Evolutionary conservation across 805 yeast species (phyloP), one percentile per base, ranked within the genome.

Genomic region (Saccharomycopsis sp.): DNA sequence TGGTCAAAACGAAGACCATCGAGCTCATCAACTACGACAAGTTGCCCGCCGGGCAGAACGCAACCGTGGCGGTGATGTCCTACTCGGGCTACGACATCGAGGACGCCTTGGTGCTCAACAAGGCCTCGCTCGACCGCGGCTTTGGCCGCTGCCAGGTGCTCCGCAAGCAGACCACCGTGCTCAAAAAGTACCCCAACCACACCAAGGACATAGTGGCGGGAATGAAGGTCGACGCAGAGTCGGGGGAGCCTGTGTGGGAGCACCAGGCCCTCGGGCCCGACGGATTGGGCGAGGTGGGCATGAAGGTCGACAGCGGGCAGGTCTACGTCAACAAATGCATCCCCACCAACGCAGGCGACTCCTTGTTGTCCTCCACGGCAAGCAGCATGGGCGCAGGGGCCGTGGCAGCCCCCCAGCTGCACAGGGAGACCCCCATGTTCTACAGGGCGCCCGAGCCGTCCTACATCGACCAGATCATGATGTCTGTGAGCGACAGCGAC

Each of bases 41-140:
- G 70, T 77, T 94, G 48, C 99, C 99, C 2, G 99, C 99, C 2
- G 99, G 99, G 5, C 99, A 94, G 73, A 94, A 94, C 71, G 99
- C 99, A 8, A 89, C 96, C 0, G 99, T 94, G 58, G 99, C 99
- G 1, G 99, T 94, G 44, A 94, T 94, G 99, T 90, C 97, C 5
- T 94, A 94, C 68, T 92, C 98, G 0, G 99, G 99, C 63, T 94
- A 94, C 70, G 99, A 94, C 88, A 94, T 94, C 70, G 98, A 94
- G 75, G 99, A 94, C 84, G 99, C 99, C 3, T 79, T 94, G 68
- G 97, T 94, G 20, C 75, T 94, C 65, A 94, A 94, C 73, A 94
- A 92, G 71, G 78, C 98, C 0, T 89, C 97, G 0, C 79, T 94
- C 57, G 99, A 94, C 68, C 81, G 99, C 69, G 99, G 99, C 1